phyloP scores from a whole-genome alignment of 1,284 basidiomycete genomes.

The Mycosarcoma mackinlayi region DNA sequence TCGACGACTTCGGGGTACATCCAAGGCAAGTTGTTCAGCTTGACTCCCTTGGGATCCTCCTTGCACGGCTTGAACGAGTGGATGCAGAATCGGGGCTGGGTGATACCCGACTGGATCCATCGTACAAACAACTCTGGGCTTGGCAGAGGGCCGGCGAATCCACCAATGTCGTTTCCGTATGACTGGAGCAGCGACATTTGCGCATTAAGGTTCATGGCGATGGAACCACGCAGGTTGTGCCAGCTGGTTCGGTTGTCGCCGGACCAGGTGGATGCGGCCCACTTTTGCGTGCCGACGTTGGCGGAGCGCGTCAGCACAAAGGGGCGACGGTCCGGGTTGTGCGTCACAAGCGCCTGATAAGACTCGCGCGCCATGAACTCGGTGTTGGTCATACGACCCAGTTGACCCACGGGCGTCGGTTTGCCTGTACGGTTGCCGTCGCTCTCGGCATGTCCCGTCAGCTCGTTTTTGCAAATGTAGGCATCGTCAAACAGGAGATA shows the following conservation, averaged over 20 bases:
- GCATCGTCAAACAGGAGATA: conserved; percentile 69
- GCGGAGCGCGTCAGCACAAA: conserved; percentile 70
- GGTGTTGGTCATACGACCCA: conserved; percentile 70
- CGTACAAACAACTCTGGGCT: conserved; percentile 69
- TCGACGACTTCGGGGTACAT: conserved; percentile 71
- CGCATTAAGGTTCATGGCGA: conserved; percentile 66
- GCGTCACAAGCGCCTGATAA: conserved; percentile 65
- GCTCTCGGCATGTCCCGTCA: conserved; percentile 26
- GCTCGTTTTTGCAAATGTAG: conserved; percentile 62
- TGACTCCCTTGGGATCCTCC: conserved; percentile 67
- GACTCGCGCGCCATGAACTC: conserved; percentile 69
- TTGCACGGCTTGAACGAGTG: conserved; percentile 70
- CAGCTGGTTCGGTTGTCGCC: conserved; percentile 70
- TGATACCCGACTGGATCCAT: conserved; percentile 70
- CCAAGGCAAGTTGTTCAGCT: conserved; percentile 70
- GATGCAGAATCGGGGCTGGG: conserved; percentile 57
- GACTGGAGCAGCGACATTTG: conserved; percentile 67
- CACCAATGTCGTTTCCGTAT: conserved; percentile 69
- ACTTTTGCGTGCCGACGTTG: conserved; percentile 70
- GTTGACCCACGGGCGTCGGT: conserved; percentile 60
- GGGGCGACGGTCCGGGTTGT: conserved; percentile 65
- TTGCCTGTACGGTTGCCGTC: conserved; percentile 39
- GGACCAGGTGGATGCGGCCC: conserved; percentile 69
- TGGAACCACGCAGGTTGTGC: conserved; percentile 70
- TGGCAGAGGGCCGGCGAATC: conserved; percentile 70